These are phyloP conservation scores for Tylopilus rubrobrunneus DNA, from an alignment of 768 basidiomycete genomes.

Conservation along the genomic window DNA sequence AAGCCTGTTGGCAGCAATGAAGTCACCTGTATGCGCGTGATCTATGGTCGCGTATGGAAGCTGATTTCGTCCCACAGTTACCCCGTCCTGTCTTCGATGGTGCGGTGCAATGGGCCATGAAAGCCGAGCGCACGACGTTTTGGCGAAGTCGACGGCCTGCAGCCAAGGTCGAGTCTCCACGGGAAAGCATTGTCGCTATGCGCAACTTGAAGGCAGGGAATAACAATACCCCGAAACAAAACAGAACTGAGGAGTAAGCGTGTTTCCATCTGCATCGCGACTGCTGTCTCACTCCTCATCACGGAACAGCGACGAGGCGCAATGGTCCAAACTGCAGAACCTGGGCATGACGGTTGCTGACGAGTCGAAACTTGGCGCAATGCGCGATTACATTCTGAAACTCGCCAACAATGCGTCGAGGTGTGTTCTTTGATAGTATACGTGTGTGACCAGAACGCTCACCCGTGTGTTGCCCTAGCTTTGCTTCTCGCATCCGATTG, in stretches of 20 bases:
- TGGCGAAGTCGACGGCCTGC: constrained; percentile 58
- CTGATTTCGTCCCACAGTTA: constrained; percentile 33
- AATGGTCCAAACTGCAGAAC: constrained; percentile 76
- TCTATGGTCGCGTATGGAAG: not conserved
- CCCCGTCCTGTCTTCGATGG: constrained; percentile 78
- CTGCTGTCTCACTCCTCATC: not conserved
- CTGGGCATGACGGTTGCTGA: constrained; percentile 81
- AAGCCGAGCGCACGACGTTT: constrained; percentile 72
- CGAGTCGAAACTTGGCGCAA: constrained; percentile 80
- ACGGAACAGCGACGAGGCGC: constrained; percentile 63
- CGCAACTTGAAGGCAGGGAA: constrained; percentile 42
- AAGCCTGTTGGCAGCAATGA: constrained; percentile 70
- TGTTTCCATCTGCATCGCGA: not conserved
- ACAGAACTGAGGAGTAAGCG: constrained; percentile 76
- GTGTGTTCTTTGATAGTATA: constrained; percentile 34
- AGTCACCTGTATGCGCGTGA: constrained; percentile 63
- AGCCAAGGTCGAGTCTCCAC: constrained; percentile 59
- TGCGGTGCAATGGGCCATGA: constrained; percentile 86
- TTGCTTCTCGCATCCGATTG: constrained; percentile 56
- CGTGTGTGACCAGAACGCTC: not conserved
- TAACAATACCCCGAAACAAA: constrained; percentile 38
- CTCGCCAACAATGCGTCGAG: constrained; percentile 76
- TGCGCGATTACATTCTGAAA: constrained; percentile 87
- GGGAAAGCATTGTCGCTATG: constrained; percentile 67
- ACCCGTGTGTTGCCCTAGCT: constrained; percentile 39